Conservation (phyloP, 495 filamentous ascomycete species). For the Lasiosphaeriaceae sp. region DNA sequence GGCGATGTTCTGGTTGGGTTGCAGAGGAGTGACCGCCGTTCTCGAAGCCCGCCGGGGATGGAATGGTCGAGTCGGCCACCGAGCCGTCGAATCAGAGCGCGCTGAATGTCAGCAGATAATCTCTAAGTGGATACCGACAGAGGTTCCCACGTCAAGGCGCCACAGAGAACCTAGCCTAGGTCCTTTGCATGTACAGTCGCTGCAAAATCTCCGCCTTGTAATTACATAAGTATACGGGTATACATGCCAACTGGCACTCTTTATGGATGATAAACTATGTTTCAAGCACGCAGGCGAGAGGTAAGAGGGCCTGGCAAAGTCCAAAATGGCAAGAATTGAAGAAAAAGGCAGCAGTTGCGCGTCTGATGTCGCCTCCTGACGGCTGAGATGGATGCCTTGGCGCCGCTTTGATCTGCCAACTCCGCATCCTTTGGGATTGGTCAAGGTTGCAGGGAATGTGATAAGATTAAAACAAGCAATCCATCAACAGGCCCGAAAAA, state of each 20-base stretch:
- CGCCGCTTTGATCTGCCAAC: conserved; percentile 19
- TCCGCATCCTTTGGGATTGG: conserved; percentile 8
- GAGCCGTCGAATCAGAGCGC: conserved; percentile 19
- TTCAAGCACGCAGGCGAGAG: too few relatives aligned
- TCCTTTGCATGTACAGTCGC: too few relatives aligned
- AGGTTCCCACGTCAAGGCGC: too few relatives aligned
- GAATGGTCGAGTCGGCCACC: too few relatives aligned
- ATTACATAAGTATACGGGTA: too few relatives aligned
- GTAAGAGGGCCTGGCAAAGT: too few relatives aligned
- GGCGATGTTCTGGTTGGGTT: background rate
- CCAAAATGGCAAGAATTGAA: too few relatives aligned
- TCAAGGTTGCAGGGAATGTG: background rate
- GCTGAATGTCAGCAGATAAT: conserved; percentile 29
- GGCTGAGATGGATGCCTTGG: conserved; percentile 15
- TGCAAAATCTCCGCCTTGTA: too few relatives aligned
- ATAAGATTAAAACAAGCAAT: background rate
- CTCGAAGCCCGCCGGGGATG: conserved; percentile 7
- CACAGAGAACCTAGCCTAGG: too few relatives aligned
- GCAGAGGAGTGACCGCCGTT: background rate
- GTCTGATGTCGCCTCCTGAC: background rate
- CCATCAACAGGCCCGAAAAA: background rate
- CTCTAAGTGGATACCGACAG: conserved; percentile 1
- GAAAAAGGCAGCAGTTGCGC: background rate
- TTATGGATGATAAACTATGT: too few relatives aligned
- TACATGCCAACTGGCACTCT: too few relatives aligned